These are phyloP conservation scores for Ustilago curta DNA, from an alignment of 1,284 basidiomycete species.

Conservation along the genomic window DNA sequence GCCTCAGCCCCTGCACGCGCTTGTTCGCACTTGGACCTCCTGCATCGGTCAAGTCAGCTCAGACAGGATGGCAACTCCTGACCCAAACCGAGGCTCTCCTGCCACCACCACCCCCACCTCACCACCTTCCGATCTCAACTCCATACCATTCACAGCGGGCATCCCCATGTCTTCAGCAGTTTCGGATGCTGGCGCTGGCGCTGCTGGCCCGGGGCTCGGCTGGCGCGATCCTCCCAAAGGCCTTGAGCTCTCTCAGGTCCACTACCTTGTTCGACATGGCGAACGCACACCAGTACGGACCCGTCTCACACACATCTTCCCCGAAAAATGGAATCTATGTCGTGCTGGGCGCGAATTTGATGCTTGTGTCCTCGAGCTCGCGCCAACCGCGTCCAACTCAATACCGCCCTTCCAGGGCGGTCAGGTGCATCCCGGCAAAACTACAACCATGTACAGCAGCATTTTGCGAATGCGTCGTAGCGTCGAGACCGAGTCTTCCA, in stretches of 20 bases:
- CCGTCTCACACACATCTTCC: constrained; percentile 59
- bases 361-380: constrained; percentile 53
- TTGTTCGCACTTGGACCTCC: background rate
- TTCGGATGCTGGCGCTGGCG: constrained; percentile 42
- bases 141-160: constrained; percentile 36
- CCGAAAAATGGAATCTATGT: constrained; percentile 64
- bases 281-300: constrained; percentile 66
- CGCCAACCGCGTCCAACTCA: constrained; percentile 15
- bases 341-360: constrained; percentile 59
- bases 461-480: constrained; percentile 48
- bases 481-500: constrained; percentile 46
- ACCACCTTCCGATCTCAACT: constrained; percentile 7
- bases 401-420: constrained; percentile 38
- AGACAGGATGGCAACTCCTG: constrained; percentile 10
- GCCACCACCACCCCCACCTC: constrained; percentile 5
- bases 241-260: constrained; percentile 60
- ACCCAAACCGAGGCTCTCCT: background rate
- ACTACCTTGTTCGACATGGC: constrained; percentile 66
- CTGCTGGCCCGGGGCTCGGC: constrained; percentile 49
- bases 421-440: constrained; percentile 29
- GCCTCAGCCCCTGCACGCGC: background rate
- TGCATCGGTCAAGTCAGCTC: background rate
- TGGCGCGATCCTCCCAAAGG: constrained; percentile 56
- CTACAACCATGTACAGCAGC: constrained; percentile 35
- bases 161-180: constrained; percentile 46